phyloP scores from a whole-genome alignment of 139 green algal species.

The Micromonas pusilla region DNA sequence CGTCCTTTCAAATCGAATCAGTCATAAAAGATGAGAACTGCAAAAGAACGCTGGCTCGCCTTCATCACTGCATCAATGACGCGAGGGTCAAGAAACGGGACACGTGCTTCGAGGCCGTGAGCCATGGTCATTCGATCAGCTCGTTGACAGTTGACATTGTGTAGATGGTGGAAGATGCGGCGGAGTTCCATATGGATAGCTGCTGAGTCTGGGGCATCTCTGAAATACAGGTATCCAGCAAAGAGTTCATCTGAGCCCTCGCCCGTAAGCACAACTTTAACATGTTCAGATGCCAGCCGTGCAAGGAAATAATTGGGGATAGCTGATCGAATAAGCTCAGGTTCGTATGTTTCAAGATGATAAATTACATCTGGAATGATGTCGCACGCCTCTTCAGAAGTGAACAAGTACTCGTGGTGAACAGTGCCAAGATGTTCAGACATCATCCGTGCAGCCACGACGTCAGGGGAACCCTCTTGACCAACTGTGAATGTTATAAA shows the following conservation, averaged over 20 bases:
- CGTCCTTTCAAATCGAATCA: too few relatives aligned
- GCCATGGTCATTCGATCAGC: slow-evolving; percentile 92
- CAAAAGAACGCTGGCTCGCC: slow-evolving; percentile 51
- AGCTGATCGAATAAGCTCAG: slow-evolving; percentile 35
- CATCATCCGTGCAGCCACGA: slow-evolving; percentile 79
- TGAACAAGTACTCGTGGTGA: slow-evolving; percentile 97
- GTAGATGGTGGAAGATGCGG: slow-evolving; percentile 71
- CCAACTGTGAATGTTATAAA: slow-evolving; percentile 26
- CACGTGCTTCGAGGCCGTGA: slow-evolving; percentile 80
- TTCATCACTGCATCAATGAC: slow-evolving; percentile 80
- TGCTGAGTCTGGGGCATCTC: slow-evolving; percentile 74
- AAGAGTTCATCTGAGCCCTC: slow-evolving; percentile 96
- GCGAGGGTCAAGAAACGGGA: slow-evolving; percentile 86
- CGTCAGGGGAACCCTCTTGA: slow-evolving; percentile 74
- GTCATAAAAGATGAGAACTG: neutral
- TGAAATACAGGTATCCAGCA: slow-evolving; percentile 96
- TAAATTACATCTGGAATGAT: slow-evolving; percentile 82
- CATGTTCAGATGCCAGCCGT: slow-evolving; percentile 28
- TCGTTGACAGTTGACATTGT: slow-evolving; percentile 80
- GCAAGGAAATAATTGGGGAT: slow-evolving; percentile 32
- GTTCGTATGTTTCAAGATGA: slow-evolving; percentile 86
- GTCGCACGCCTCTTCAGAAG: slow-evolving; percentile 86
- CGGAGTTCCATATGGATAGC: slow-evolving; percentile 83
- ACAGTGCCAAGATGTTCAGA: slow-evolving; percentile 83
- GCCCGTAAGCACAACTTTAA: slow-evolving; percentile 92